These are phyloP conservation scores for Gracilariopsis chorda DNA, from an alignment of 23 red algal genomes.

Conservation along the genomic window DNA sequence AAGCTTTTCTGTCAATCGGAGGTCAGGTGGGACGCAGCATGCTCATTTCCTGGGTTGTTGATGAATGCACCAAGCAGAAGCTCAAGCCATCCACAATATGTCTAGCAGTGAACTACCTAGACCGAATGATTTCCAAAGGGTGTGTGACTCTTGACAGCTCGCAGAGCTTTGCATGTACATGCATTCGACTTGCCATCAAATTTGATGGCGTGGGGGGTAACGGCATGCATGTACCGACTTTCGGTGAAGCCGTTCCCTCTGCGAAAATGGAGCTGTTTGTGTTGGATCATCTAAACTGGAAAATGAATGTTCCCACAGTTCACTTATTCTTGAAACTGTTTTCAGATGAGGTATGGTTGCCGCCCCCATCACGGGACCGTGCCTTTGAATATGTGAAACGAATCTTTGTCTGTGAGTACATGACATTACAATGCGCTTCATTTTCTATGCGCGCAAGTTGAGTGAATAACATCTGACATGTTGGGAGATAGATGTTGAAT, in stretches of 20 bases:
- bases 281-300: not conserved
- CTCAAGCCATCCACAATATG: not conserved
- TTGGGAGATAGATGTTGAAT: not conserved
- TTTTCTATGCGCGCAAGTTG: not conserved
- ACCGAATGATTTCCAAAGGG: not conserved
- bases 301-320: slow-evolving; percentile 32
- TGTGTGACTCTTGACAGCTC: not conserved
- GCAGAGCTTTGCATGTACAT: not conserved
- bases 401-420: slow-evolving; percentile 25
- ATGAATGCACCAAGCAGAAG: not conserved
- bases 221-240: slow-evolving; percentile 15
- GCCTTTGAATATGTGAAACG: slow-evolving; percentile 23
- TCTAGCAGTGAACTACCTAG: slow-evolving; percentile 46
- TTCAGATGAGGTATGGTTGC: slow-evolving; percentile 19
- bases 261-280: not conserved
- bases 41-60: slow-evolving; percentile 39
- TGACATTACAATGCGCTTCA: not conserved
- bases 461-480: not conserved
- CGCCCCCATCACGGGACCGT: not conserved
- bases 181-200: slow-evolving; percentile 35
- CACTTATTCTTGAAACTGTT: slow-evolving; percentile 8
- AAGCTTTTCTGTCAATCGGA: slow-evolving; percentile 11
- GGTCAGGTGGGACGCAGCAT: slow-evolving; percentile 15
- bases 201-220: slow-evolving; percentile 34
- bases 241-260: not conserved